Conservation (phyloP, 352 stramenopile genomes). For the Pythium monospermum region DNA sequence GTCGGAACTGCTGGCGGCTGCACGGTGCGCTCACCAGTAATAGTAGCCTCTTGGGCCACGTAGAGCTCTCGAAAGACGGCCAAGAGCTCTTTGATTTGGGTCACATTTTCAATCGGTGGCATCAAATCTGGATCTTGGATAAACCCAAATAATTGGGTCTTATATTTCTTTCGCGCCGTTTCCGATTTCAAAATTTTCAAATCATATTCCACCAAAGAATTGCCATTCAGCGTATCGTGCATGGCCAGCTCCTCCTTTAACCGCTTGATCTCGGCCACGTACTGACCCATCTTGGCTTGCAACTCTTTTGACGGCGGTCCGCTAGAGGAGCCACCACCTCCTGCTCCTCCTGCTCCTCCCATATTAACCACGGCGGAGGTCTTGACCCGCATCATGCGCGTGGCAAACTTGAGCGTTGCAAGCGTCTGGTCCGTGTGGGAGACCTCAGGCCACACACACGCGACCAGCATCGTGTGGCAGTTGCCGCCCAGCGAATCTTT, state of each 20-base stretch:
- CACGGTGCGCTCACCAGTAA: conserved; percentile 10
- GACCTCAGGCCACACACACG: conserved; percentile 71
- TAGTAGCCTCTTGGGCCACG: no score
- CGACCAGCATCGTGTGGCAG: conserved; percentile 80
- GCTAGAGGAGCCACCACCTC: conserved; percentile 10
- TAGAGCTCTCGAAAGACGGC: conserved; percentile 36
- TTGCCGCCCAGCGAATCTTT: conserved; percentile 85
- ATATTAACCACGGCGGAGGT: conserved; percentile 71
- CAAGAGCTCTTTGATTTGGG: conserved; percentile 44
- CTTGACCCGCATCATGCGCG: conserved; percentile 83
- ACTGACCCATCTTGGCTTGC: conserved; percentile 24
- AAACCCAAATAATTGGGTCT: conserved; percentile 27
- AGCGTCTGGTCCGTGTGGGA: conserved; percentile 84
- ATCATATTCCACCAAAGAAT: conserved; percentile 30
- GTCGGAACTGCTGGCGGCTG: conserved; percentile 1
- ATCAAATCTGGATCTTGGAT: conserved; percentile 27
- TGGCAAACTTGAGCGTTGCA: conserved; percentile 90
- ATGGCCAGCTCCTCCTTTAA: conserved; percentile 56
- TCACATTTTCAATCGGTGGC: conserved; percentile 35
- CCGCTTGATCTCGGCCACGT: conserved; percentile 40
- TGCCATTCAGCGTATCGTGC: conserved; percentile 55
- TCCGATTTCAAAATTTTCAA: conserved; percentile 15
- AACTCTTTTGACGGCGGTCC: conserved; percentile 16
- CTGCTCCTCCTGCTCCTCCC: conserved; percentile 5
- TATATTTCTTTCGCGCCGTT: conserved; percentile 12